Percentiles rank a stretch among this genome's conserved stretches.
Conservation (phyloP, 2,329 filamentous ascomycete genomes). For the Rhynchosporium graminicola region DNA sequence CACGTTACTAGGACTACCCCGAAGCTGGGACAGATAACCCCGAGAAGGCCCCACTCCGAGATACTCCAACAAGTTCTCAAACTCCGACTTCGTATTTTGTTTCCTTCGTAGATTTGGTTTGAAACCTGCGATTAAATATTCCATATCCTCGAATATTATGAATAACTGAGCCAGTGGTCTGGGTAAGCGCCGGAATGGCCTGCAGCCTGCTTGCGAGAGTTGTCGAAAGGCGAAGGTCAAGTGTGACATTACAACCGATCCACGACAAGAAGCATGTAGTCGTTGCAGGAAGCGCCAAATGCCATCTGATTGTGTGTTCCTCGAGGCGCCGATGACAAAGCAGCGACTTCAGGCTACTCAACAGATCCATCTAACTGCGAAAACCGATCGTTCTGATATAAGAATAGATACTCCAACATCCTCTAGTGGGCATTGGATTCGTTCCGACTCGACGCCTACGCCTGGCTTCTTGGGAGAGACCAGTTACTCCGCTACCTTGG, state of each 20-base stretch:
- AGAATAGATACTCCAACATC: neutral
- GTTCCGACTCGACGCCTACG: neutral
- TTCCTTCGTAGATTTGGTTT: neutral
- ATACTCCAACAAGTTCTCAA: neutral
- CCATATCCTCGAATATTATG: neutral
- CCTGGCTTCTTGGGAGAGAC: constrained; percentile 11
- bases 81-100: neutral
- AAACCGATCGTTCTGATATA: neutral
- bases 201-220: constrained; percentile 27
- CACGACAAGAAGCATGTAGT: constrained; percentile 12
- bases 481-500: constrained; percentile 20
- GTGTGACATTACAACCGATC: constrained; percentile 20
- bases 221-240: constrained; percentile 28
- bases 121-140: neutral
- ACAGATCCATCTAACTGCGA: neutral
- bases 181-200: constrained; percentile 25
- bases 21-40: neutral
- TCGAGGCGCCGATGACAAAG: constrained; percentile 27
- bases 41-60: neutral
- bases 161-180: neutral
- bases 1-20: neutral
- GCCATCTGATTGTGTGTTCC: constrained; percentile 18
- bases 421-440: neutral
- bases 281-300: constrained; percentile 26
- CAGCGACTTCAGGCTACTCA: neutral